phyloP scores from a whole-genome alignment of 768 basidiomycete species.

The Trametes elegans region DNA sequence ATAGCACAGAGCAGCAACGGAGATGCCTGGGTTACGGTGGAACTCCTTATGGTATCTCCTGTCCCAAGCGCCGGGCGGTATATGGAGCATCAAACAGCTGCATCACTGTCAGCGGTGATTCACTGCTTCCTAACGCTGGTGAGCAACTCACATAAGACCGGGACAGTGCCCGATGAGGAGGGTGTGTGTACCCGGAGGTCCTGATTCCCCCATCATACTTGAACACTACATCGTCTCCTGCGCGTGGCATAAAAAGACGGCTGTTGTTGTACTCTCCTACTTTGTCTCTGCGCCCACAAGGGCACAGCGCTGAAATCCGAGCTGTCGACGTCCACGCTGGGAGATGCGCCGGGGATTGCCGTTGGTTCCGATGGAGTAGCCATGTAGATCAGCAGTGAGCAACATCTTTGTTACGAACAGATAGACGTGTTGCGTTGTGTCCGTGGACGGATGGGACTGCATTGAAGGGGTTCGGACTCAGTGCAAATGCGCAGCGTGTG shows the following conservation, averaged over 20 bases:
- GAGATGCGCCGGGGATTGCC: background rate
- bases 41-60: background rate
- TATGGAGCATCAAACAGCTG: conserved; percentile 4
- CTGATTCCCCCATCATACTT: too few relatives aligned
- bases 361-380: background rate
- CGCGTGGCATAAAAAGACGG: too few relatives aligned
- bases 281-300: background rate
- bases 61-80: conserved; percentile 4
- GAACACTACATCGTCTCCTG: too few relatives aligned
- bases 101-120: conserved; percentile 1
- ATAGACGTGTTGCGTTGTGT: too few relatives aligned
- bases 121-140: background rate
- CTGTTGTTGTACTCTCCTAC: background rate
- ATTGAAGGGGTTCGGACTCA: too few relatives aligned
- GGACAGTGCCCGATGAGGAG: background rate
- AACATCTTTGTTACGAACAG: background rate
- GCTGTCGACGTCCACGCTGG: background rate
- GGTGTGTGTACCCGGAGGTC: conserved; percentile 5
- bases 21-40: background rate
- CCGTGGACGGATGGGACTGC: too few relatives aligned
- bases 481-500: too few relatives aligned
- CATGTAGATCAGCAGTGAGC: background rate
- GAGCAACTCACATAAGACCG: background rate
- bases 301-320: background rate
- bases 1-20: background rate